A percentile compares a stretch with the other conserved stretches of the same genome.
Evolutionary conservation across 2,329 filamentous ascomycete species (phyloP).

Genomic region (Zelopaecilomyces penicillatus): DNA sequence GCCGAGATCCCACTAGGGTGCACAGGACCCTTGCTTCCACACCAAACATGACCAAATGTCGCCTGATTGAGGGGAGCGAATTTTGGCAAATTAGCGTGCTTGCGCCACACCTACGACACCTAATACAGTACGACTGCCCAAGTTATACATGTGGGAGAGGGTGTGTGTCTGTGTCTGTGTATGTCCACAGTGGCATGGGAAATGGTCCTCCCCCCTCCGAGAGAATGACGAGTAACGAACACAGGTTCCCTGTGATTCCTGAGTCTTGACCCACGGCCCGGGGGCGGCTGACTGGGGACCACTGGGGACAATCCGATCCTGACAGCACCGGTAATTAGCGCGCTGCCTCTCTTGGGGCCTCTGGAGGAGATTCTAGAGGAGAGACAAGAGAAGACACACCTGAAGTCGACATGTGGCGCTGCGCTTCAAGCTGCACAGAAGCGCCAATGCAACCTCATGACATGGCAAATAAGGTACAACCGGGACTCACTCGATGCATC

Average conservation of each 20-base stretch:
- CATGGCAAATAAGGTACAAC: conserved; percentile 8
- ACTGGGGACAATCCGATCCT: conserved; percentile 8
- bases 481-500: too few species aligned
- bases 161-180: conserved; percentile 2
- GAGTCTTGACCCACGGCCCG: conserved; percentile 8
- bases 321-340: conserved; percentile 6
- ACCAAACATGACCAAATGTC: too few species aligned
- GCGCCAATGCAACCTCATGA: conserved; percentile 10
- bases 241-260: conserved; percentile 5
- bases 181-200: too few species aligned
- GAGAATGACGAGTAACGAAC: conserved; percentile 5
- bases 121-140: neutral
- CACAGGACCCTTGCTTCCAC: too few species aligned
- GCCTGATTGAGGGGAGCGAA: too few species aligned
- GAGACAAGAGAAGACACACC: neutral
- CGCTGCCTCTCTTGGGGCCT: conserved; percentile 1
- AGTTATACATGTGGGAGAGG: neutral
- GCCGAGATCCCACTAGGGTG: too few species aligned
- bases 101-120: conserved; percentile 1
- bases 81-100: neutral
- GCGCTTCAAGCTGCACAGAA: conserved; percentile 7
- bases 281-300: conserved; percentile 7
- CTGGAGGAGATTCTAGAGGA: neutral
- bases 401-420: conserved; percentile 8
- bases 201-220: neutral